Percentiles rank a stretch among this genome's conserved stretches.
phyloP scores from a whole-genome alignment of 2,329 filamentous ascomycete genomes.

The Botrytis porri region DNA sequence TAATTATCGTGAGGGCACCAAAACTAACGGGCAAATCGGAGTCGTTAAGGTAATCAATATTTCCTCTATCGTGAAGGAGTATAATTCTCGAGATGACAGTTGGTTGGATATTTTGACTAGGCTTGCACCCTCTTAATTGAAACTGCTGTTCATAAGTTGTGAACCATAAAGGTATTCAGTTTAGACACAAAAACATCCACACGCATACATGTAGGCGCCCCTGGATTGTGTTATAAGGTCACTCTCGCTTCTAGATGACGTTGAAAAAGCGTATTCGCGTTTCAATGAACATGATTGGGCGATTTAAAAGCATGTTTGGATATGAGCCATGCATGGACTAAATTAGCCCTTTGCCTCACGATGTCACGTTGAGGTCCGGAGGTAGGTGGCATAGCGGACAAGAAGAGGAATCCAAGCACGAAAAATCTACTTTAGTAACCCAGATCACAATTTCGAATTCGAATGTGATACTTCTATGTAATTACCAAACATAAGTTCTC shows the following conservation, averaged over 20 bases:
- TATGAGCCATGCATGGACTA: background rate
- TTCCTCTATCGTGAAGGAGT: background rate
- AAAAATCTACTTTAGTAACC: background rate
- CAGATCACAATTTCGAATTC: background rate
- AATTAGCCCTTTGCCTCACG: background rate
- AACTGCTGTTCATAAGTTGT: background rate
- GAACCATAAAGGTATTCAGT: background rate
- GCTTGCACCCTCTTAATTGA: background rate
- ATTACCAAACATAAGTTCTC: background rate
- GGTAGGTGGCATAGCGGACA: background rate
- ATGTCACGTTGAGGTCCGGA: background rate
- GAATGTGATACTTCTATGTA: background rate
- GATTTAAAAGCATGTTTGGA: background rate
- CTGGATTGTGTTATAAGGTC: background rate
- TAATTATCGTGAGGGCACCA: background rate
- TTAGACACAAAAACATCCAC: background rate
- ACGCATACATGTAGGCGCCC: background rate
- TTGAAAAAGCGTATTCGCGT: background rate
- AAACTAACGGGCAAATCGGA: background rate
- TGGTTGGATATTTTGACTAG: background rate
- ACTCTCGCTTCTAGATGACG: background rate
- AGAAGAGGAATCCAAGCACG: background rate
- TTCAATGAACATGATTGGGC: background rate
- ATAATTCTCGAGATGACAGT: background rate
- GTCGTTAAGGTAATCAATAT: background rate